Percentiles rank a stretch among this genome's conserved stretches.
phyloP scores from a whole-genome alignment of 257 asterid genomes.

The Linderniella brevidens region DNA sequence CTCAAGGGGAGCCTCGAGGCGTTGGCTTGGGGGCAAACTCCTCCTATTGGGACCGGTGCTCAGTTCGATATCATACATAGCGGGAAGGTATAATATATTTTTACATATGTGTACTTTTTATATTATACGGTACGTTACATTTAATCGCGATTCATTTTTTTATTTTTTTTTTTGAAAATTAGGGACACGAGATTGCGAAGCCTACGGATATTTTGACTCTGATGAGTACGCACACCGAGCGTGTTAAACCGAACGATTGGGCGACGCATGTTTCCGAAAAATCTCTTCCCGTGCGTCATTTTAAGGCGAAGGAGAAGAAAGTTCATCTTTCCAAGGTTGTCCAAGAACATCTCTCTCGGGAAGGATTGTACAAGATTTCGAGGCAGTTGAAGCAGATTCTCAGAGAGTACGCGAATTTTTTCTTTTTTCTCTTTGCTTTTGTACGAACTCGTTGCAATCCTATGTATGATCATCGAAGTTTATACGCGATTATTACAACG shows the following conservation, averaged over 20 bases:
- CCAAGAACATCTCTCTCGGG: slow-evolving; percentile 18
- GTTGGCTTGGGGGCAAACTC: slow-evolving; percentile 77
- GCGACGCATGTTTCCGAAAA: slow-evolving; percentile 18
- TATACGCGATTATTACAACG: slow-evolving; percentile 5
- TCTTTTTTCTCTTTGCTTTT: slow-evolving; percentile 1
- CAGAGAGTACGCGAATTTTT: slow-evolving; percentile 36
- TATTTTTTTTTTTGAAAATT: slow-evolving; percentile 3
- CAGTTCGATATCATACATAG: slow-evolving; percentile 44
- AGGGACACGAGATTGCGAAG: slow-evolving; percentile 53
- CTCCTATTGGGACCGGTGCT: slow-evolving; percentile 66
- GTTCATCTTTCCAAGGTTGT: slow-evolving; percentile 9
- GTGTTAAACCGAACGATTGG: slow-evolving; percentile 15
- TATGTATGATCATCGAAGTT: not conserved
- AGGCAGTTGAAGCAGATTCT: slow-evolving; percentile 43
- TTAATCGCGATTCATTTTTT: not conserved
- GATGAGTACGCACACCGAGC: slow-evolving; percentile 18
- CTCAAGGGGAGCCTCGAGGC: slow-evolving; percentile 78
- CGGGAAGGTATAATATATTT: slow-evolving; percentile 30
- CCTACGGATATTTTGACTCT: slow-evolving; percentile 33
- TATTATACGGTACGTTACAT: not conserved
- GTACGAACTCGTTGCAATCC: not conserved
- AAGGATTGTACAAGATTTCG: slow-evolving; percentile 32
- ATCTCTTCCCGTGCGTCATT: slow-evolving; percentile 22
- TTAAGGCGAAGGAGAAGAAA: slow-evolving; percentile 14
- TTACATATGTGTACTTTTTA: too few species aligned